Base-by-base conservation (phyloP, 306 rosid genomes). In the Vicia sativa region DNA sequence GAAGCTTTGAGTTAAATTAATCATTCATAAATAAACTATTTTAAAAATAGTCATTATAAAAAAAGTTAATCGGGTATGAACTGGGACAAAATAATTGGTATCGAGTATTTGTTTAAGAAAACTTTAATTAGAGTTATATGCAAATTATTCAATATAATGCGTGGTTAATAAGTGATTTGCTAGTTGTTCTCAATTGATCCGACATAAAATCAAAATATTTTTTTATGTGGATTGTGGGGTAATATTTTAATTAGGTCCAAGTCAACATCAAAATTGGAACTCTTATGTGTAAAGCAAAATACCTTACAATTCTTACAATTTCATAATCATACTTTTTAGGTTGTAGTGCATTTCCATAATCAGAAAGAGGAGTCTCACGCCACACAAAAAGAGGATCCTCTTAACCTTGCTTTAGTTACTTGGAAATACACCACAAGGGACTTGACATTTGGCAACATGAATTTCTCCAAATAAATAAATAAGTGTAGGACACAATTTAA, bases 261-360 rank as follows among this genome's bases (percentile, higher is more conserved):
- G 87, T 87, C 83, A 29, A 63, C 80, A 68, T 80, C 86, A 57
- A 53, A 65, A 67, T 72, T 60, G 45, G 60, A 68, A 65, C 54
- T 70, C 77, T 29, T 11, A 54, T 55, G 84, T 80, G 87, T 78
- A 86, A 26, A 69, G 80, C 63, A 60, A 46, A 61, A 72, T 73
- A 62, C 41, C 28, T 65, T 71, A 37, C 16, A 35, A 64, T 55
- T 56, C 56, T 39, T 61, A 50, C 65, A 13, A 46, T 74, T 23
- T 63, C 15, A 61, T 21, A 53, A 16, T 54, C 23, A 41, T 23
- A 41, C 70, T 69, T 81, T 69, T 62, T 9, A 39, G 35, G 12
- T n/a, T 16, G 31, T 59, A 65, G 72, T 65, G 75, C 60, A 41
- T 77, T 77, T 77, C 80, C 72, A 39, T 64, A 65, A 37, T 64